These are phyloP conservation scores for Phragmites australis DNA, from an alignment of 176 grass and related monocot species.

Conservation along the genomic window DNA sequence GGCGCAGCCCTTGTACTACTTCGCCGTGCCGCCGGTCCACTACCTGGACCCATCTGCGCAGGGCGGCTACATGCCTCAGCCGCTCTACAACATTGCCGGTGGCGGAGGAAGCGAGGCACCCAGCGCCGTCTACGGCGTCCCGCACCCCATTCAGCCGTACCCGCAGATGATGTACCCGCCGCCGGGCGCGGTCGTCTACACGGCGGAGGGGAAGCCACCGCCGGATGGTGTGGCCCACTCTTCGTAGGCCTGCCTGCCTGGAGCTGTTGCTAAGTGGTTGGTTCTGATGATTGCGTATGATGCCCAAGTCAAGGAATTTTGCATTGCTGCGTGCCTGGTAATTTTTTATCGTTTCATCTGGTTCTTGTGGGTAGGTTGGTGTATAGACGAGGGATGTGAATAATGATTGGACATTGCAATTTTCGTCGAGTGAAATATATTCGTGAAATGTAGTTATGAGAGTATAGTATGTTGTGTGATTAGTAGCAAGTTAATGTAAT, in stretches of 20 bases:
- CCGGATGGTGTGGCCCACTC: slow-evolving; percentile 37
- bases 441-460: slow-evolving; percentile 31
- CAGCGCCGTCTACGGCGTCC: slow-evolving; percentile 45
- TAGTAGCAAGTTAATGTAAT: slow-evolving; percentile 30
- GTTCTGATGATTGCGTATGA: slow-evolving; percentile 28
- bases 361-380: slow-evolving; percentile 36
- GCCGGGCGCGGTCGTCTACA: slow-evolving; percentile 16
- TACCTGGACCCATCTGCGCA: slow-evolving; percentile 45
- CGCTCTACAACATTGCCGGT: slow-evolving; percentile 46
- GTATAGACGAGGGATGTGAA: slow-evolving; percentile 47
- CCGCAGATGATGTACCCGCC: slow-evolving; percentile 42
- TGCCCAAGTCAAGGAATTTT: slow-evolving; percentile 37
- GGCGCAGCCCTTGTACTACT: slow-evolving; percentile 56
- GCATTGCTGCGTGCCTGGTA: slow-evolving; percentile 6
- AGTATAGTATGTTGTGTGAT: slow-evolving; percentile 31
- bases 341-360: slow-evolving; percentile 20
- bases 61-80: slow-evolving; percentile 41
- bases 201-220: slow-evolving; percentile 31
- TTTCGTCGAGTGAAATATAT: slow-evolving; percentile 46
- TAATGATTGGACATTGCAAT: slow-evolving; percentile 37
- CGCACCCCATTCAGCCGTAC: slow-evolving; percentile 43
- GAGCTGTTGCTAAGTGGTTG: background rate
- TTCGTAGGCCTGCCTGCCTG: slow-evolving; percentile 25
- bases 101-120: slow-evolving; percentile 34
- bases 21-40: slow-evolving; percentile 42